Percentiles rank a stretch among this genome's conserved stretches.
Conservation (phyloP, 73 alveolate genomes). For the Urostyla sp. region DNA sequence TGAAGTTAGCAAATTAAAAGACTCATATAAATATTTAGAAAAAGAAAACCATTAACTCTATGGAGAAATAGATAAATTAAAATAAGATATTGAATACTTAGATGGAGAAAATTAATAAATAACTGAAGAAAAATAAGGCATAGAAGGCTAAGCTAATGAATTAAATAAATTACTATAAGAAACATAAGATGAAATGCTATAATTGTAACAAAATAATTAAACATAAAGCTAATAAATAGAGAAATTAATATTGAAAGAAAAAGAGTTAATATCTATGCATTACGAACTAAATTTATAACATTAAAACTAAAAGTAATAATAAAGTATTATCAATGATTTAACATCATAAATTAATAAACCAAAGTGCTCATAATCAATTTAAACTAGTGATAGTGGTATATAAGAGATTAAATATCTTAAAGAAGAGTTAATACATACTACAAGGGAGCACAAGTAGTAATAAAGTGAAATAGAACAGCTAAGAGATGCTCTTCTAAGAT, state of each 20-base stretch:
- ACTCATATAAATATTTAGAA: neutral
- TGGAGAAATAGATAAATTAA: neutral
- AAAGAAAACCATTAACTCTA: constrained; percentile 10
- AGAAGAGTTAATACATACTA: neutral
- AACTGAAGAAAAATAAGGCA: neutral
- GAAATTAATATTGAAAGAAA: neutral
- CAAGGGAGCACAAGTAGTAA: too few relatives aligned
- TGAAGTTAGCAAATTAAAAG: neutral
- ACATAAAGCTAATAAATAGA: neutral
- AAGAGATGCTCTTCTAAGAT: neutral
- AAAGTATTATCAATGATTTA: too few relatives aligned
- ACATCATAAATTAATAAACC: neutral
- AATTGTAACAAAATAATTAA: constrained; percentile 4
- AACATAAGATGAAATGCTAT: constrained; percentile 12
- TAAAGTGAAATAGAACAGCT: constrained; percentile 5
- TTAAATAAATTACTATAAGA: constrained; percentile 9
- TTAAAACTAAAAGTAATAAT: neutral
- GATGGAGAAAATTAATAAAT: neutral
- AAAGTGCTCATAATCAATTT: neutral
- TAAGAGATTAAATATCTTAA: neutral
- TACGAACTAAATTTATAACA: neutral
- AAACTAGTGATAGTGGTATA: constrained; percentile 26
- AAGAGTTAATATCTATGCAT: neutral
- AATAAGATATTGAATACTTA: neutral
- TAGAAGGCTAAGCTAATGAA: neutral